A percentile compares a stretch with the other conserved stretches of the same genome.
These are phyloP conservation scores for Sequoia sempervirens DNA, from an alignment of 75 land plant genomes.

Conservation along the genomic window DNA sequence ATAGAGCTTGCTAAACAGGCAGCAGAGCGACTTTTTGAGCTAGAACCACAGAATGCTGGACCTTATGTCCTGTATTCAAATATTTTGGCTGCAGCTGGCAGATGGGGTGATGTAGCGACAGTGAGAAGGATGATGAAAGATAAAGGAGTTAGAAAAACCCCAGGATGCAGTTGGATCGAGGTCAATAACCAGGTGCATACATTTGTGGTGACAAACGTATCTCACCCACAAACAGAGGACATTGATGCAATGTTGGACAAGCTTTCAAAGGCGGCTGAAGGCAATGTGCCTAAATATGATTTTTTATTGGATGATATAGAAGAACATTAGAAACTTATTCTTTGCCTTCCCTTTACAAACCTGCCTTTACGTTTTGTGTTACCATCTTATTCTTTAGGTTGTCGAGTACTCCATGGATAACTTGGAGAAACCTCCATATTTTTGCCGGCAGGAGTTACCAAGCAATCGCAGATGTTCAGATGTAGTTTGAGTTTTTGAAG, in stretches of 20 bases:
- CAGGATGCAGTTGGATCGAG: conserved; percentile 34
- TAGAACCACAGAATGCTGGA: conserved; percentile 39
- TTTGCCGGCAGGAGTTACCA: not conserved
- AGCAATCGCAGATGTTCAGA: not conserved
- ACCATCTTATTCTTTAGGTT: not conserved
- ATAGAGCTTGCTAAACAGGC: conserved; percentile 34
- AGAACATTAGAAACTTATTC: not conserved
- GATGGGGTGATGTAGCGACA: conserved; percentile 18
- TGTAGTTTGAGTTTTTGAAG: not conserved
- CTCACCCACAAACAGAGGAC: not conserved
- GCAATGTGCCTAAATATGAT: conserved; percentile 8
- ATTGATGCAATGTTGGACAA: conserved; percentile 6
- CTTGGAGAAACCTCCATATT: not conserved
- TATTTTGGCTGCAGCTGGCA: conserved; percentile 37
- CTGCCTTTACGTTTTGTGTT: not conserved
- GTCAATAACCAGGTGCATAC: conserved; percentile 10
- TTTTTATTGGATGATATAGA: not conserved
- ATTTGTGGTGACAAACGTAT: conserved; percentile 3
- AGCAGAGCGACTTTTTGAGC: conserved; percentile 30
- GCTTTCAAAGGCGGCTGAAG: not conserved
- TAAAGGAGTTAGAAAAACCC: conserved; percentile 23
- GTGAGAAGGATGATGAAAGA: conserved; percentile 39
- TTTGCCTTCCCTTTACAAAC: not conserved
- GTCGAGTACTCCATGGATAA: not conserved
- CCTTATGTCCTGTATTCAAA: conserved; percentile 41